Evolutionary conservation across 2,329 filamentous ascomycete species (phyloP).

Genomic region (Fusarium miscanthi): DNA sequence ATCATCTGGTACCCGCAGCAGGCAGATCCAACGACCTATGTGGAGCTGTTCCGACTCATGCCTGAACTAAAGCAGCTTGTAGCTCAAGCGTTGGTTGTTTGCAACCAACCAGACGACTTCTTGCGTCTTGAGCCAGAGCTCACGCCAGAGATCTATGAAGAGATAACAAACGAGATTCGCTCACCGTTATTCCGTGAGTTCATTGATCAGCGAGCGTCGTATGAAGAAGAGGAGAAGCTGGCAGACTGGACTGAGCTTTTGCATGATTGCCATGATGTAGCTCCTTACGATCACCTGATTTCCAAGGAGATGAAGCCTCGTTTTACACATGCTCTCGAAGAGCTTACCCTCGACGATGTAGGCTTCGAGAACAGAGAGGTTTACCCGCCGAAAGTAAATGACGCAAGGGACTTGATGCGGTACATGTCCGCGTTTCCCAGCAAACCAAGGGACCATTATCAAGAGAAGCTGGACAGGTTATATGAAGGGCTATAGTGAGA

Average conservation of each 20-base stretch:
- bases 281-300: not conserved
- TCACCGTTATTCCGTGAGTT: not conserved
- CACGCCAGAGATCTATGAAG: not conserved
- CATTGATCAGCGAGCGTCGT: not conserved
- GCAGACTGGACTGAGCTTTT: not conserved
- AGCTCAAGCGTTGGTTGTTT: not conserved
- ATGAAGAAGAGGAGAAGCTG: not conserved
- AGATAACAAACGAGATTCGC: not conserved
- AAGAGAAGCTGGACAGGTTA: not conserved
- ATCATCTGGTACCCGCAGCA: not conserved
- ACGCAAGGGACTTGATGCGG: not conserved
- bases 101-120: not conserved
- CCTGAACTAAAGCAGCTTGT: not conserved
- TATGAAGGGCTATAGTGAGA: no score
- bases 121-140: not conserved
- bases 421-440: conserved; percentile 17
- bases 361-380: not conserved
- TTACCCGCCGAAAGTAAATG: not conserved
- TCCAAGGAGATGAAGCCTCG: not conserved
- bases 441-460: not conserved
- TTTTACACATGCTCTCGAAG: not conserved
- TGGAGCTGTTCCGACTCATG: not conserved
- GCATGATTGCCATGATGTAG: not conserved
- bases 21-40: not conserved
- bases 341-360: not conserved